phyloP scores from a whole-genome alignment of 768 basidiomycete genomes.

The Leccinum aurantiacum region DNA sequence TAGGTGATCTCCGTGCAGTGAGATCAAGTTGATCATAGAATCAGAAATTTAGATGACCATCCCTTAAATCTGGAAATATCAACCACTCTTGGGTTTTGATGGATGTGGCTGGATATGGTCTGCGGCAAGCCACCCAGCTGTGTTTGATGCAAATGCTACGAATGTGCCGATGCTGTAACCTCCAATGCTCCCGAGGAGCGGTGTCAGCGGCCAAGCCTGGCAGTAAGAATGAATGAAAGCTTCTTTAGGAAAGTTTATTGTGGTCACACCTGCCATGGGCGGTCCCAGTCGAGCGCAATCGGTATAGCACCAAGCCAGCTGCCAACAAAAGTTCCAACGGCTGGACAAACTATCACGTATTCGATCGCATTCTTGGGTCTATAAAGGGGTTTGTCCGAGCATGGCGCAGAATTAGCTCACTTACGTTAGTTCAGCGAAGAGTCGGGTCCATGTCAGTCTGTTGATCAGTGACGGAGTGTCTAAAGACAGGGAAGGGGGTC shows the following conservation, averaged over 20 bases:
- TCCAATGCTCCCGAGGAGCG: constrained; percentile 66
- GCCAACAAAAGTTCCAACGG: constrained; percentile 68
- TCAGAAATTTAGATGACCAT: constrained; percentile 5
- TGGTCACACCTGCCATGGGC: constrained; percentile 87
- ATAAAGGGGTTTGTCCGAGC: constrained; percentile 6
- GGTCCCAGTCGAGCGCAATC: constrained; percentile 93
- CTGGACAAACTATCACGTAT: constrained; percentile 76
- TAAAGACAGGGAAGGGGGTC: constrained; percentile 50
- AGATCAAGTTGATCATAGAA: constrained; percentile 23
- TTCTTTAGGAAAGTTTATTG: constrained; percentile 7
- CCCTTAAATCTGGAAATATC: constrained; percentile 6
- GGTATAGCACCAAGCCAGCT: constrained; percentile 82
- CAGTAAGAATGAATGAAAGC: not conserved
- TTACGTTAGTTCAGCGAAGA: constrained; percentile 82
- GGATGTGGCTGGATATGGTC: constrained; percentile 34
- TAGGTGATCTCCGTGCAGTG: constrained; percentile 72
- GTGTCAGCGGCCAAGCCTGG: constrained; percentile 82
- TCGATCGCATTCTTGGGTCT: constrained; percentile 70
- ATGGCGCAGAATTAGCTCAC: constrained; percentile 33
- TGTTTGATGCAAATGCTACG: constrained; percentile 48
- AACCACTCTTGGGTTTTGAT: constrained; percentile 26
- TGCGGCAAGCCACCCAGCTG: constrained; percentile 38
- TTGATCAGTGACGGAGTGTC: constrained; percentile 48
- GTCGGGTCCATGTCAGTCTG: constrained; percentile 68
- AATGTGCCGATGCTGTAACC: constrained; percentile 68